Conservation (phyloP, 2,329 filamentous ascomycete genomes). For the Trichoderma simmonsii region DNA sequence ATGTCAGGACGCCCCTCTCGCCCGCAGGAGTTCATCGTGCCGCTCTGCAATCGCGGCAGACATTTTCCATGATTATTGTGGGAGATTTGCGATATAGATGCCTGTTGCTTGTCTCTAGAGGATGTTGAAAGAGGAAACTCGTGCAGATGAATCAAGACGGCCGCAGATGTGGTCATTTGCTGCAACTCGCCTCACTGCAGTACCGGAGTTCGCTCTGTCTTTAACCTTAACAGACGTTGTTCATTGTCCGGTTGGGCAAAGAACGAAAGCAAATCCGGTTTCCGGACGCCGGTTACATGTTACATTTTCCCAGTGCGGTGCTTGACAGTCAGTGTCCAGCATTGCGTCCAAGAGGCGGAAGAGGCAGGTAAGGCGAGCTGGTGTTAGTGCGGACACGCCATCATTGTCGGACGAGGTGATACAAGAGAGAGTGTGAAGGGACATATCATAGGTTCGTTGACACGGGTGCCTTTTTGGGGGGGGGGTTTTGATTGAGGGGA, state of each 20-base stretch:
- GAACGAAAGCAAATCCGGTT: not conserved
- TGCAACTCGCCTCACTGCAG: conserved; percentile 16
- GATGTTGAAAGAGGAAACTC: not conserved
- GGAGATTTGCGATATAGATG: not conserved
- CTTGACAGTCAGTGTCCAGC: not conserved
- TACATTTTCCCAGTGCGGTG: not conserved
- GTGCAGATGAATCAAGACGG: conserved; percentile 18
- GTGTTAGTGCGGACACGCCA: conserved; percentile 7
- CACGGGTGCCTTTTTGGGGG: not conserved
- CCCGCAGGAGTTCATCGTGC: conserved; percentile 27
- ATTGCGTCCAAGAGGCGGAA: conserved; percentile 1
- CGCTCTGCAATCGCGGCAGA: not conserved
- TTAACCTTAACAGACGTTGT: not conserved
- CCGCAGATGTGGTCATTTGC: not conserved
- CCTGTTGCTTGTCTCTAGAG: too few species aligned
- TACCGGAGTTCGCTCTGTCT: not conserved
- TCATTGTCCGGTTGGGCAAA: conserved; percentile 1
- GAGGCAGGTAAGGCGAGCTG: conserved; percentile 13
- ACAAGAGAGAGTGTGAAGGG: not conserved
- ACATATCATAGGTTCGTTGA: not conserved
- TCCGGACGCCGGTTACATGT: not conserved
- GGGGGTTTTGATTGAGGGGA: not conserved
- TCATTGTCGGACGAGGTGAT: conserved; percentile 1
- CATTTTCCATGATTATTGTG: not conserved
- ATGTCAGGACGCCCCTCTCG: conserved; percentile 29